Base-by-base conservation (phyloP, 768 basidiomycete genomes). In the Rhodotorula sphaerocarpa region DNA sequence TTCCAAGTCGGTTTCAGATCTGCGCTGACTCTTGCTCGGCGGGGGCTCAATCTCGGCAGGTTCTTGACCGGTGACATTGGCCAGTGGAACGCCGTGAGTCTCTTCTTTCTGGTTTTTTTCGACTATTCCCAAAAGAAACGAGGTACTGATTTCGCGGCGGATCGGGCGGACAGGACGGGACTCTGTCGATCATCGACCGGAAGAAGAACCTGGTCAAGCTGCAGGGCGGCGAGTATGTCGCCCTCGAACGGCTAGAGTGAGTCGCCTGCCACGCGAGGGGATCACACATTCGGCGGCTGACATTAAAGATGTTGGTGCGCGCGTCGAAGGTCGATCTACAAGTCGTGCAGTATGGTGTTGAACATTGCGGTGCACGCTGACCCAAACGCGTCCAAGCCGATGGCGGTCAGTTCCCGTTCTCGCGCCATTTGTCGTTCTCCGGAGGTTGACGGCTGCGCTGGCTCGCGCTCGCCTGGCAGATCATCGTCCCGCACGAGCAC, bases 281-380 rank as follows among this genome's bases (percentile, higher is more conserved):
- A n/a, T n/a, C n/a, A n/a, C n/a, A n/a, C n/a, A n/a, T n/a, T n/a
- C n/a, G n/a, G n/a, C n/a, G n/a, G n/a, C n/a, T n/a, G n/a, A n/a
- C n/a, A n/a, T n/a, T n/a, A n/a, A n/a, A n/a, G n/a, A 9, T 16
- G 28, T 27, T 30, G 5, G 7, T 7, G 9, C n/a, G 1, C 16
- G 18, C 45, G 2, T 7, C 12, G 16, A 45, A 58, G 60, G 39
- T 82, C 88, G 27, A 82, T 83, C 43, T 92, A 90, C 84, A 92
- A 91, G 75, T 79, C 86, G 0, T 87, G 84, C 78, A 82, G 83
- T 67, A 75, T 87, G 59, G 84, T 90, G 28, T 73, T 80, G 60
- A 92, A 92, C 76, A 80, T 92, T 57, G 89, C 88, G 75, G 85
- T 93, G 27, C 80, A 88, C 72, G 91, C 89, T 9, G 80, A 80